These are phyloP conservation scores for Acanthamoeba triangularis DNA, from an alignment of 208 protist species.

Conservation along the genomic window DNA sequence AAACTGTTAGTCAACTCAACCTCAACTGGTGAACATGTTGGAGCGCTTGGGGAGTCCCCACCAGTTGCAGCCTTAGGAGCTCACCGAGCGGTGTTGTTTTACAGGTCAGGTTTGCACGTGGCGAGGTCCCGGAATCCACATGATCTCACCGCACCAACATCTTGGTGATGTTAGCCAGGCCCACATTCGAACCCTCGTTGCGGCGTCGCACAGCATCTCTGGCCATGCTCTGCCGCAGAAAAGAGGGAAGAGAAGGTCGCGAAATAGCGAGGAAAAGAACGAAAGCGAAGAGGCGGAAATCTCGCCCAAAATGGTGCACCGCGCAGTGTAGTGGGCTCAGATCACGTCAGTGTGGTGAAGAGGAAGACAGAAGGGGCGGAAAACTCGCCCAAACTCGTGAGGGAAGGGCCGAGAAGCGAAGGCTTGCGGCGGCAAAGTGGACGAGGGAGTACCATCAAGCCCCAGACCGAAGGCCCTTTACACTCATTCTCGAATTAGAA, in stretches of 20 bases:
- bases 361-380: conserved; percentile 13
- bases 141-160: too few relatives aligned
- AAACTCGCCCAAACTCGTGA: conserved; percentile 21
- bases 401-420: neutral
- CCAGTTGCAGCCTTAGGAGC: too few relatives aligned
- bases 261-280: neutral
- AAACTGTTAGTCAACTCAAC: too few relatives aligned
- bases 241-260: neutral
- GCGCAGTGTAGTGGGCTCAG: neutral
- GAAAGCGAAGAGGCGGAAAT: neutral
- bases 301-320: neutral
- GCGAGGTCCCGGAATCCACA: too few relatives aligned
- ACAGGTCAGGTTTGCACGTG: too few relatives aligned
- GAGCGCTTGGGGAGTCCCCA: too few relatives aligned
- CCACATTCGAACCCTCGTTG: neutral
- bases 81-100: too few relatives aligned
- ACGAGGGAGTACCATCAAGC: neutral
- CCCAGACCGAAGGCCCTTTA: neutral
- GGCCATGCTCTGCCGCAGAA: neutral
- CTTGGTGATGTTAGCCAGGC: too few relatives aligned
- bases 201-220: neutral
- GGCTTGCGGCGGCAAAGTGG: neutral
- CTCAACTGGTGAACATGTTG: too few relatives aligned
- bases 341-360: neutral
- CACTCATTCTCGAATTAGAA: conserved; percentile 1